Evolutionary conservation across 1,139 yeast genomes (phyloP), one percentile per base, ranked within the genome.

Genomic region (Oligophagozyma castellii): DNA sequence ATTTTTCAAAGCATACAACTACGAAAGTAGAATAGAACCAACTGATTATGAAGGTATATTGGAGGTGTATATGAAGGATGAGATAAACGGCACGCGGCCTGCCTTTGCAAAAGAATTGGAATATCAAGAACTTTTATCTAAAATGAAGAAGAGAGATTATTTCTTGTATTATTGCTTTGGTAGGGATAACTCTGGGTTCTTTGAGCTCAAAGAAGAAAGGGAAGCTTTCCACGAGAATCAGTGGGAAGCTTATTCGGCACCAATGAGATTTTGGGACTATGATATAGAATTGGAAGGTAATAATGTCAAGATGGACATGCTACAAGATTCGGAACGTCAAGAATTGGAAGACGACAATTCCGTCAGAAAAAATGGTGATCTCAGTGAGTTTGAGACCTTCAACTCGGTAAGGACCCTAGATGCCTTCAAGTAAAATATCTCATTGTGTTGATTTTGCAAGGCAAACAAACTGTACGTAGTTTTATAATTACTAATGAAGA

Each of bases 61-160:
- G 5, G 31, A 32, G 14, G 36, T 32, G 5, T 31, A 41, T 24
- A 23, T 51, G 5, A 35, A 36, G 12, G 42, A 38, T 27, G 42
- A 41, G 14, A 29, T 38, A 12, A 32, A 26, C n/a, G 34, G 34
- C 10, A 32, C 19, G 12, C 26, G 29, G 20, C 39, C 42, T 5
- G 23, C 33, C 11, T 48, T 47, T 27, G 38, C 42, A 4, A 37
- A 30, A 23, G 49, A 46, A 28, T 34, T 51, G 21, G 48, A 50
- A 26, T 39, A 35, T 22, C 29, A 38, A 16, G 50, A 48, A 28
- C 27, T 35, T 23, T 25, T 30, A 4, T 22, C 30, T 8, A 14
- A 28, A 12, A 24, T 40, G 2, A 30, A 32, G 6, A 29, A 28
- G 21, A 28, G 32, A 16, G 50, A 49, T 30, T 38, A 40, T 28